Conservation (phyloP, 2,329 filamentous ascomycete genomes). For the Thermoascus crustaceus region DNA sequence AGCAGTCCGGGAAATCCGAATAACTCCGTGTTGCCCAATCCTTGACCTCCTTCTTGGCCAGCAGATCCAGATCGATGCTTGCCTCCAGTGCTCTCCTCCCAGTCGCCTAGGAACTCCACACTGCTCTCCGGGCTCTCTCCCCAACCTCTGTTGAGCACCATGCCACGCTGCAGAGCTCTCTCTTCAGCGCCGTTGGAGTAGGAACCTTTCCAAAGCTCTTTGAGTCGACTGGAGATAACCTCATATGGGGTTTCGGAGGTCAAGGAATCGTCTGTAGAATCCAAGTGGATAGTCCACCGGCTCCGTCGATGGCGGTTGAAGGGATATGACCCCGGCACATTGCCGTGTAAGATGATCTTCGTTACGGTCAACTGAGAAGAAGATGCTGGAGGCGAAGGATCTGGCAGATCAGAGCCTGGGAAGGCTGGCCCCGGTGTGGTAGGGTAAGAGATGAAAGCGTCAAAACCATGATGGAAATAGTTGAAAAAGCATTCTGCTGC, state of each 20-base stretch:
- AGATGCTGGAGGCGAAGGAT: slow-evolving; percentile 20
- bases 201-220: slow-evolving; percentile 59
- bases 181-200: slow-evolving; percentile 52
- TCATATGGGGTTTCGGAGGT: slow-evolving; percentile 71
- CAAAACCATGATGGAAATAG: slow-evolving; percentile 93
- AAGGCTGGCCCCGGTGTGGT: slow-evolving; percentile 56
- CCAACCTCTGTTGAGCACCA: slow-evolving; percentile 87
- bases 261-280: slow-evolving; percentile 39
- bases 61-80: slow-evolving; percentile 36
- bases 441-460: slow-evolving; percentile 79
- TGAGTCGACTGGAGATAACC: slow-evolving; percentile 61
- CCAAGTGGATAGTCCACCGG: slow-evolving; percentile 66
- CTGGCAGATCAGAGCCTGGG: slow-evolving; percentile 39
- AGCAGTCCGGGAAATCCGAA: slow-evolving; percentile 91
- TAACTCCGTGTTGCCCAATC: slow-evolving; percentile 68
- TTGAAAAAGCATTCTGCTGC: slow-evolving; percentile 73
- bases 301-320: slow-evolving; percentile 91
- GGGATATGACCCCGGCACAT: slow-evolving; percentile 89
- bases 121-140: slow-evolving; percentile 86
- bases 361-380: slow-evolving; percentile 69
- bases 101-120: slow-evolving; percentile 74
- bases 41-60: slow-evolving; percentile 43
- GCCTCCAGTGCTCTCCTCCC: slow-evolving; percentile 62
- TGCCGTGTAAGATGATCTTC: slow-evolving; percentile 88
- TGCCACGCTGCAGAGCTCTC: slow-evolving; percentile 49